A percentile compares a stretch with the other conserved stretches of the same genome.
These are phyloP conservation scores for Silybum marianum DNA, from an alignment of 129 eudicot species.

Conservation along the genomic window DNA sequence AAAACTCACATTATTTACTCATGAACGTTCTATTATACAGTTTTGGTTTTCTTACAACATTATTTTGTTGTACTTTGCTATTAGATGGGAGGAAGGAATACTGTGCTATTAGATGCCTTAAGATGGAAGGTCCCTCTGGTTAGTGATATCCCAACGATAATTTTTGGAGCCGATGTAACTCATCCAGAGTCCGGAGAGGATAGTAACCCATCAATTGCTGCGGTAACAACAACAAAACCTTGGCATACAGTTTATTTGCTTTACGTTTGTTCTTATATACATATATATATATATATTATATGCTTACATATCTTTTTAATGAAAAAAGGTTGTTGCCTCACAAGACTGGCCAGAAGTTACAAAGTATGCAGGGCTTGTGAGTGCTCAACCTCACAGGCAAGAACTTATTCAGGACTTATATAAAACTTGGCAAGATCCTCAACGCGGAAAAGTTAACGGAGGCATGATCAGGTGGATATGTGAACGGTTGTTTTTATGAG, in stretches of 20 bases:
- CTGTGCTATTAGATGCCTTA: constrained; percentile 77
- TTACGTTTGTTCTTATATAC: not conserved
- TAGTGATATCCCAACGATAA: constrained; percentile 76
- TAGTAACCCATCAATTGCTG: constrained; percentile 77
- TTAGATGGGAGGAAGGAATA: constrained; percentile 81
- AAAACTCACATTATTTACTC: not conserved
- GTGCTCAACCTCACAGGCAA: constrained; percentile 94
- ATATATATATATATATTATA: too few species aligned
- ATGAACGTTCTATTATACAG: not conserved
- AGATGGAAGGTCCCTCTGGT: constrained; percentile 76
- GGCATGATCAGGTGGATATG: constrained; percentile 83
- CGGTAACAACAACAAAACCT: constrained; percentile 42
- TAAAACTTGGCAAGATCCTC: constrained; percentile 89
- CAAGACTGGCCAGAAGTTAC: constrained; percentile 97
- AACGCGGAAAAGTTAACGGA: constrained; percentile 64
- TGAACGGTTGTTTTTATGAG: not conserved
- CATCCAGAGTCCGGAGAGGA: constrained; percentile 84
- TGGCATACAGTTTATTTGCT: not conserved
- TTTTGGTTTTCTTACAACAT: not conserved
- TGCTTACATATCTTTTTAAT: not conserved
- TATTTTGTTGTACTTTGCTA: not conserved
- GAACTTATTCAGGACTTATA: constrained; percentile 90
- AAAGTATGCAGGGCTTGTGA: constrained; percentile 82
- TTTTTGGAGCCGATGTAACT: constrained; percentile 86
- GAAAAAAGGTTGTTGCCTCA: constrained; percentile 83